Conservation (phyloP, 2,329 filamentous ascomycete genomes). For the Neopestalotiopsis sp. region DNA sequence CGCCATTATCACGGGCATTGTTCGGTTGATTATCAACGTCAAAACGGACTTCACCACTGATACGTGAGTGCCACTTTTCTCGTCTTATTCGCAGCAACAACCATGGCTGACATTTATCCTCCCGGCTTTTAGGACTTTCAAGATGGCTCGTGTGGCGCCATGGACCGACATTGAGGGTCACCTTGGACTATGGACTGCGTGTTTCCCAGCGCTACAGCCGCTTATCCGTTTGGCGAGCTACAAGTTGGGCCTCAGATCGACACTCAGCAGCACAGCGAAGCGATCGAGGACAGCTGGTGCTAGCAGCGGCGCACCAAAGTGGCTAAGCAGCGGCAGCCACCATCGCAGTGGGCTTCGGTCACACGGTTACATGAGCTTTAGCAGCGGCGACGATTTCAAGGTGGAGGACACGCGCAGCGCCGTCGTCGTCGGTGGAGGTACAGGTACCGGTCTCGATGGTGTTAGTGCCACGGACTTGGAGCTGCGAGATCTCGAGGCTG, state of each 20-base stretch:
- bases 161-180: slow-evolving; percentile 17
- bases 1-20: slow-evolving; percentile 42
- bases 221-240: slow-evolving; percentile 15
- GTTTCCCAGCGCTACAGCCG: slow-evolving; percentile 13
- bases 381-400: slow-evolving; percentile 5
- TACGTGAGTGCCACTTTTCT: slow-evolving; percentile 19
- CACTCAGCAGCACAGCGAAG: slow-evolving; percentile 10
- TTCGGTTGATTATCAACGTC: slow-evolving; percentile 41
- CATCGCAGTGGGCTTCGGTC: not conserved
- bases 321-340: slow-evolving; percentile 5
- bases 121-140: not conserved
- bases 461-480: slow-evolving; percentile 10
- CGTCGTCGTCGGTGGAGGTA: not conserved
- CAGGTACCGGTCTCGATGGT: not conserved
- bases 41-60: slow-evolving; percentile 36
- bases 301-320: not conserved
- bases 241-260: slow-evolving; percentile 15
- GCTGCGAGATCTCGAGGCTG: slow-evolving; percentile 6
- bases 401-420: not conserved
- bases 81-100: not conserved
- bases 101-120: not conserved
- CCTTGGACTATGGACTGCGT: slow-evolving; percentile 14
- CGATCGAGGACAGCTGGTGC: slow-evolving; percentile 9
- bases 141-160: slow-evolving; percentile 14
- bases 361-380: slow-evolving; percentile 15